phyloP scores from a whole-genome alignment of 139 green algal species.

The Nannochloris sp. region DNA sequence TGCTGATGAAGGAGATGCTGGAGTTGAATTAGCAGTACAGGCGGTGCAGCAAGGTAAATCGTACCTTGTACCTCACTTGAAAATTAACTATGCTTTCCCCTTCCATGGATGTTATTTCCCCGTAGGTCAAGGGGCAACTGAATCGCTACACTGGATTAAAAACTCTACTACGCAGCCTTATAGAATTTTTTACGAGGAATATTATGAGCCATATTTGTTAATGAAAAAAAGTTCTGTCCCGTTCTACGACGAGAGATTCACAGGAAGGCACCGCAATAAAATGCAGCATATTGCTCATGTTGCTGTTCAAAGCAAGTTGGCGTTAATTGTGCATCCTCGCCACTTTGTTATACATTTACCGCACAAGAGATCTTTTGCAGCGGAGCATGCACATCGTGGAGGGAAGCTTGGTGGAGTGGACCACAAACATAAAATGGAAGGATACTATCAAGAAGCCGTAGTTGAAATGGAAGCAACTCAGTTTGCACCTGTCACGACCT shows the following conservation, averaged over 20 bases:
- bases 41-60: background rate
- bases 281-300: slow-evolving; percentile 11
- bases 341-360: slow-evolving; percentile 36
- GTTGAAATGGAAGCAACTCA: too few relatives aligned
- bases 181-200: slow-evolving; percentile 16
- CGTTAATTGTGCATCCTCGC: slow-evolving; percentile 13
- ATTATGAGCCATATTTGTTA: slow-evolving; percentile 43
- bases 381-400: too few relatives aligned
- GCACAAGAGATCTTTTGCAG: too few relatives aligned
- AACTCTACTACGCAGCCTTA: slow-evolving; percentile 19
- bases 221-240: slow-evolving; percentile 20
- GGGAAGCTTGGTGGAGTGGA: too few relatives aligned
- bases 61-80: background rate
- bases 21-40: background rate
- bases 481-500: too few relatives aligned
- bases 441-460: too few relatives aligned
- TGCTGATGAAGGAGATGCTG: background rate
- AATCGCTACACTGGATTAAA: background rate
- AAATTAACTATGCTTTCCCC: background rate
- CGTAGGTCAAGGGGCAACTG: too few relatives aligned
- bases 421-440: too few relatives aligned
- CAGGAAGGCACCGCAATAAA: slow-evolving; percentile 35
- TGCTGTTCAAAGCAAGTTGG: background rate
- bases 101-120: too few relatives aligned
- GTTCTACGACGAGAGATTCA: slow-evolving; percentile 45